Evolutionary conservation across 345 rosid genomes (phyloP).

Genomic region (Garcia nutans): DNA sequence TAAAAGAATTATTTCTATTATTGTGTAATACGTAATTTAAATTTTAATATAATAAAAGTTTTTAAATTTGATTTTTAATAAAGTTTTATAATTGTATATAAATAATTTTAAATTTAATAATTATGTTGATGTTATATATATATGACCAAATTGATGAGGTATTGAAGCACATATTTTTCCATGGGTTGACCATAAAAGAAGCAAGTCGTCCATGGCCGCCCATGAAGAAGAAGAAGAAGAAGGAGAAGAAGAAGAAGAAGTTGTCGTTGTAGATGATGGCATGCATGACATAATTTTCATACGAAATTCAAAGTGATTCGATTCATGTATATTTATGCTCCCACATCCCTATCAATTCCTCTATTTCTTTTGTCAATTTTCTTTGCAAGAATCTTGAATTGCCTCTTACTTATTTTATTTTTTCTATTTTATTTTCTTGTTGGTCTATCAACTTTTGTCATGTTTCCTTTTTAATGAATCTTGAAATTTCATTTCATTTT

Average conservation of each 20-base stretch:
- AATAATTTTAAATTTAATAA: too few relatives aligned
- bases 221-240: too few relatives aligned
- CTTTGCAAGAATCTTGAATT: too few relatives aligned
- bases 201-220: slow-evolving; percentile 6
- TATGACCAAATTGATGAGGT: not conserved
- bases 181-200: not conserved
- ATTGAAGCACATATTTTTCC: not conserved
- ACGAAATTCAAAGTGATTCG: not conserved
- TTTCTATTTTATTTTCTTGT: not conserved
- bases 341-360: not conserved
- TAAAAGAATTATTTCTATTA: too few relatives aligned
- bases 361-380: too few relatives aligned
- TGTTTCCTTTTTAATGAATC: not conserved
- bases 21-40: too few relatives aligned
- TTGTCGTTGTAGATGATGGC: not conserved
- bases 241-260: too few relatives aligned
- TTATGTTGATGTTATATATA: too few relatives aligned
- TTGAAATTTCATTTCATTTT: not conserved
- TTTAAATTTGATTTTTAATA: too few relatives aligned
- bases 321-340: not conserved
- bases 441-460: not conserved
- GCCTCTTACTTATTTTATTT: not conserved
- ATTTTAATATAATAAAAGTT: too few relatives aligned
- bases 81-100: too few relatives aligned
- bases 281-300: not conserved